phyloP scores from a whole-genome alignment of 352 stramenopile genomes.

The Thalassiosira mediterranea region DNA sequence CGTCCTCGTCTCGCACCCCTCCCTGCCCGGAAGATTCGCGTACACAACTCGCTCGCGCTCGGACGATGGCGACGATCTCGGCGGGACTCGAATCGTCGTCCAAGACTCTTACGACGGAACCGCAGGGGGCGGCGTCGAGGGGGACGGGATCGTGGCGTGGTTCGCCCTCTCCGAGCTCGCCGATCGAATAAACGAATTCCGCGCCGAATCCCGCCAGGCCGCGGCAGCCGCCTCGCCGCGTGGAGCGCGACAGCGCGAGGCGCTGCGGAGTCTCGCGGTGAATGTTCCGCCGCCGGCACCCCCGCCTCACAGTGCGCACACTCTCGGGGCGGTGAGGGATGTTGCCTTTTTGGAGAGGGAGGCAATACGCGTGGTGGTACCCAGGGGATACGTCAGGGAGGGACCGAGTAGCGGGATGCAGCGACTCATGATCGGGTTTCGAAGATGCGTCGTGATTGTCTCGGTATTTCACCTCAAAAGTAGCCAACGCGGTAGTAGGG shows the following conservation, averaged over 20 bases:
- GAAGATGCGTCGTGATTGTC: conserved; percentile 39
- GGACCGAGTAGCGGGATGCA: conserved; percentile 9
- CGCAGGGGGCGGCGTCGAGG: neutral
- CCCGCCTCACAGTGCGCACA: conserved; percentile 18
- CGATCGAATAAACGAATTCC: conserved; percentile 33
- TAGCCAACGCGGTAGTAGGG: conserved; percentile 8
- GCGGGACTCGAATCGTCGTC: conserved; percentile 32
- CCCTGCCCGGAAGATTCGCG: conserved; percentile 25
- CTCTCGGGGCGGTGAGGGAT: conserved; percentile 37
- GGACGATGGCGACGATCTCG: conserved; percentile 27
- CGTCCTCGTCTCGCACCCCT: conserved; percentile 40
- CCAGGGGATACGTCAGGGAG: conserved; percentile 30
- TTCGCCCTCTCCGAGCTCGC: conserved; percentile 22
- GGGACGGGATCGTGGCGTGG: conserved; percentile 9
- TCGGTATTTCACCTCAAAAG: conserved; percentile 27
- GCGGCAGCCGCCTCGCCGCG: neutral
- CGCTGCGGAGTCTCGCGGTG: conserved; percentile 1
- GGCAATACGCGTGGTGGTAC: conserved; percentile 18
- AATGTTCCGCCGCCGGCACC: neutral
- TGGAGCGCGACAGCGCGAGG: neutral
- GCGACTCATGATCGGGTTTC: conserved; percentile 48
- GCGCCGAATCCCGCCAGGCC: neutral
- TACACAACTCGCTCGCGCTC: conserved; percentile 34
- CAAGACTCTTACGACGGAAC: conserved; percentile 30
- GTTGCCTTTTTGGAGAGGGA: conserved; percentile 45